phyloP scores from a whole-genome alignment of 257 asterid genomes.

The Echites panduratus region DNA sequence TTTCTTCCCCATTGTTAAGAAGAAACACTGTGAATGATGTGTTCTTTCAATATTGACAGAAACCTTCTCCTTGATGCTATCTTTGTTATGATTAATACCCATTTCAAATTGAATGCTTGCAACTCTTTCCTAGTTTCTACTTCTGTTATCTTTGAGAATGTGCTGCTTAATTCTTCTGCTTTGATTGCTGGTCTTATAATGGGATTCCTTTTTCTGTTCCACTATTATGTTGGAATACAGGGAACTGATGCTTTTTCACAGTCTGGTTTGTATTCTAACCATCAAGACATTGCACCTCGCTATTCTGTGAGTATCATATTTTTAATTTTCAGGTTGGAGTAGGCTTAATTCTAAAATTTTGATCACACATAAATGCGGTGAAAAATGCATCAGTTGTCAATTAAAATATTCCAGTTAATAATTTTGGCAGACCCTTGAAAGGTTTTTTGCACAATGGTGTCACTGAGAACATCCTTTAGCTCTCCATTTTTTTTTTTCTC shows the following conservation, averaged over 20 bases:
- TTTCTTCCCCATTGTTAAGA: neutral
- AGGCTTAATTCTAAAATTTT: neutral
- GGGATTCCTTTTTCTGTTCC: conserved; percentile 3
- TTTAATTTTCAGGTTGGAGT: too few relatives aligned
- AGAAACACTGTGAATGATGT: neutral
- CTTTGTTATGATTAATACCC: neutral
- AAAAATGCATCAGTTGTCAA: neutral
- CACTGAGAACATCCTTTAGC: neutral
- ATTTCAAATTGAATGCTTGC: neutral
- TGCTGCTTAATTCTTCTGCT: neutral
- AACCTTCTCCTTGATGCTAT: neutral
- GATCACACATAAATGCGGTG: too few relatives aligned
- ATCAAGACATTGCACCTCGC: conserved; percentile 90
- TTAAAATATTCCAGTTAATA: neutral
- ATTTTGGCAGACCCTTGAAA: neutral
- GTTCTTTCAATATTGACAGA: neutral
- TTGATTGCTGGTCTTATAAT: neutral
- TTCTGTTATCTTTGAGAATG: neutral
- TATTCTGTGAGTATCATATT: conserved; percentile 54
- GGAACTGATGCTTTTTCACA: conserved; percentile 90
- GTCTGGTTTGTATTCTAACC: conserved; percentile 87
- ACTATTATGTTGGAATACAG: conserved; percentile 31
- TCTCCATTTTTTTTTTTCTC: neutral
- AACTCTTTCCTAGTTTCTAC: neutral
- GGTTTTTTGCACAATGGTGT: neutral